phyloP scores from a whole-genome alignment of 2,329 filamentous ascomycete species.

The Epichloe hybrida region DNA sequence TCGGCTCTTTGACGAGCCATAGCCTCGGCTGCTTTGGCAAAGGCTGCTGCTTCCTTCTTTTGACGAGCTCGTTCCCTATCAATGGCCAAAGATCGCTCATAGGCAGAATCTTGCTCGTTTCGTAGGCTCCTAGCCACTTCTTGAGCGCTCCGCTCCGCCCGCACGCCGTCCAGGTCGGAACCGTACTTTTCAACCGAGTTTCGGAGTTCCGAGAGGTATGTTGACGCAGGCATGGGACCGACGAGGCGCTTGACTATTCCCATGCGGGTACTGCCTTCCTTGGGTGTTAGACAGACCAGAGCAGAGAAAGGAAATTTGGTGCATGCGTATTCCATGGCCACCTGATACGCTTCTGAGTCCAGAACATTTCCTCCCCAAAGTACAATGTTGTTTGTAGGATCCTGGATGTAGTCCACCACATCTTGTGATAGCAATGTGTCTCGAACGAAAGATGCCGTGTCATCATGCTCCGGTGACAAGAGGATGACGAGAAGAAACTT shows the following conservation, averaged over 20 bases:
- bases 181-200: conserved; percentile 61
- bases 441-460: conserved; percentile 67
- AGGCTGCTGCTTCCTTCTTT: conserved; percentile 60
- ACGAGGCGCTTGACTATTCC: conserved; percentile 69
- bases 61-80: conserved; percentile 75
- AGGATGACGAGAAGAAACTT: conserved; percentile 86
- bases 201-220: conserved; percentile 66
- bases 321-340: conserved; percentile 72
- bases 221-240: conserved; percentile 54
- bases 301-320: conserved; percentile 89
- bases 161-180: conserved; percentile 59
- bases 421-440: conserved; percentile 70
- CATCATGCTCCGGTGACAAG: conserved; percentile 86
- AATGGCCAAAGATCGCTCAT: conserved; percentile 78
- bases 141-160: conserved; percentile 67
- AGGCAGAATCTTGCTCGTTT: conserved; percentile 84
- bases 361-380: conserved; percentile 88
- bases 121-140: conserved; percentile 68
- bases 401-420: conserved; percentile 59
- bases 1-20: conserved; percentile 46
- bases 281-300: conserved; percentile 75
- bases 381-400: conserved; percentile 65
- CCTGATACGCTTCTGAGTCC: conserved; percentile 89
- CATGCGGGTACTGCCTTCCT: conserved; percentile 76
- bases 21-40: conserved; percentile 54